Base-by-base conservation (phyloP, 768 basidiomycete genomes). In the Collybia sp. region DNA sequence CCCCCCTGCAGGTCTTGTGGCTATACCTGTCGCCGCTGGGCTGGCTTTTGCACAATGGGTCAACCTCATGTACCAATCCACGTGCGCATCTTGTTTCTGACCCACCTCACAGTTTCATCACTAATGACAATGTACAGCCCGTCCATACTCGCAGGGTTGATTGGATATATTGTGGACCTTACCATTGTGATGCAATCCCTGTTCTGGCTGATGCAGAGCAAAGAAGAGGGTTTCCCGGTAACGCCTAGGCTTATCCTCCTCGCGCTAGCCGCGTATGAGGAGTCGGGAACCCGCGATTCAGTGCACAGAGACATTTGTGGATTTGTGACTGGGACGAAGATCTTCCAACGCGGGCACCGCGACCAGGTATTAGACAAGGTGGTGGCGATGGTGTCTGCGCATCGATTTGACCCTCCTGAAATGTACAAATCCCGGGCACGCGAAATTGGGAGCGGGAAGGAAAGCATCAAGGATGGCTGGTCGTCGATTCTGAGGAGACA, bases 91-190 rank as follows among this genome's bases (percentile, higher is more conserved):
- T 12, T 25, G 25, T 25, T 25, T 25, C 19, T 39, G 9, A 17
- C 12, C 40, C 33, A 41, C 13, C 12, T 42, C 17, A 20, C 15
- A 11, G 18, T 38, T 12, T 16, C 20, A 8, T 15, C 15, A 34
- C 43, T 25, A 6, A 36, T 17, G 5, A 32, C 4, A 9, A 13
- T 6, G 12, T 41, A 12, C 37, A 58, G 58, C 12, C n/a, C 45
- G 2, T 32, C 33, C 12, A 46, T 48, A 2, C 20, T 58, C n/a
- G n/a, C 44, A 16, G 47, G 46, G 20, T 45, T 57, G 18, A 59
- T 59, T 55, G 47, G 42, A 1, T 56, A 53, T 17, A 53, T 58
- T 19, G 43, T 58, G 19, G 55, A 58, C 30, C 48, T 58, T 2
- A 56, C 53, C 1, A 34, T 59, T 3, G 47, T 59, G 10, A 32